Evolutionary conservation across 2,329 filamentous ascomycete species (phyloP).

Genomic region (Pezicula neosporulosa): DNA sequence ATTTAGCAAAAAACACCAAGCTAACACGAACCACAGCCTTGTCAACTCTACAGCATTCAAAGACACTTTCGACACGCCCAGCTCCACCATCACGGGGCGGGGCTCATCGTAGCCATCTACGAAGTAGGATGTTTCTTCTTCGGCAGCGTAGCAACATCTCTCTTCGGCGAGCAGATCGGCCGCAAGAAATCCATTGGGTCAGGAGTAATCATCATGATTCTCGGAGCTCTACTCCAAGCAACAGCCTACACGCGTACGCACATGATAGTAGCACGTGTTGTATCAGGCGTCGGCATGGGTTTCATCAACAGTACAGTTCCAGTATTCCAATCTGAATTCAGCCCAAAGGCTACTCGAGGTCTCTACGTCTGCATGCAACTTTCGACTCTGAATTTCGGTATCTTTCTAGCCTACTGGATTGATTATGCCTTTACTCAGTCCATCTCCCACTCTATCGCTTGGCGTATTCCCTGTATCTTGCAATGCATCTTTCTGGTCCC

Average conservation of each 20-base stretch:
- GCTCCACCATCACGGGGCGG: constrained; percentile 38
- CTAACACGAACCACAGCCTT: constrained; percentile 2
- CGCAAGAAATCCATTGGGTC: constrained; percentile 51
- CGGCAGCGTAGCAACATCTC: constrained; percentile 41
- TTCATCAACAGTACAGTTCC: constrained; percentile 42
- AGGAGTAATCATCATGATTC: constrained; percentile 52
- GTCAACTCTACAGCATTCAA: constrained; percentile 38
- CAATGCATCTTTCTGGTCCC: constrained; percentile 55
- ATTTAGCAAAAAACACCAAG: too few relatives aligned
- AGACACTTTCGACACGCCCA: constrained; percentile 35
- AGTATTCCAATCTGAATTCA: constrained; percentile 51
- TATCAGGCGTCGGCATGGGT: constrained; percentile 47
- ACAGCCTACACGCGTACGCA: constrained; percentile 42
- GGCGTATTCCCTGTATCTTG: constrained; percentile 59
- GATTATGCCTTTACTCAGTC: constrained; percentile 54
- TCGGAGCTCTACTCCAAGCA: constrained; percentile 45
- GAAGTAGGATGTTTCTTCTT: constrained; percentile 51
- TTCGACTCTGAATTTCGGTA: constrained; percentile 48
- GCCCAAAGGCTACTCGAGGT: constrained; percentile 35
- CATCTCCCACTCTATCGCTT: constrained; percentile 39
- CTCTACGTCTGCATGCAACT: constrained; percentile 42
- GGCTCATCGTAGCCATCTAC: constrained; percentile 44
- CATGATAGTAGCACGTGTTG: constrained; percentile 46
- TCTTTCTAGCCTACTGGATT: constrained; percentile 59
- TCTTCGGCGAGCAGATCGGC: constrained; percentile 49